Evolutionary conservation across 192 early-diverging fungal genomes (phyloP).

Genomic region (Coemansia aciculifera): DNA sequence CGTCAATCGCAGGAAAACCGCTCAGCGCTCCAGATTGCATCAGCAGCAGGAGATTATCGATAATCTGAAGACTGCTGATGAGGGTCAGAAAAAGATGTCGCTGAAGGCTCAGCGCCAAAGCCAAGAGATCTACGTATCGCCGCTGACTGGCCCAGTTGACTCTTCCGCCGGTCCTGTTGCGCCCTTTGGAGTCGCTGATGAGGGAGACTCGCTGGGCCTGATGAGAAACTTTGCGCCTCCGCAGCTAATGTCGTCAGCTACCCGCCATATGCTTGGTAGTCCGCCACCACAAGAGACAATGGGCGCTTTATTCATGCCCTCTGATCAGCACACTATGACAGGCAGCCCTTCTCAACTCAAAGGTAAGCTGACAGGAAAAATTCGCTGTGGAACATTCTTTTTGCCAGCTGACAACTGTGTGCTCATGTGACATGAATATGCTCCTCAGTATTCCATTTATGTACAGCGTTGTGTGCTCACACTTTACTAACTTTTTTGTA

Average conservation of each 20-base stretch:
- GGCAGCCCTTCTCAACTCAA: conserved; percentile 7
- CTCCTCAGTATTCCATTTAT: background rate
- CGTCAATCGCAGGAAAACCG: conserved; percentile 49
- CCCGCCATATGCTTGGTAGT: background rate
- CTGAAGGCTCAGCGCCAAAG: conserved; percentile 13
- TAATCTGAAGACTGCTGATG: background rate
- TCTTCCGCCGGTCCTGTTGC: background rate
- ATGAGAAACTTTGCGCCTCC: background rate
- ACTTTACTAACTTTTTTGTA: background rate
- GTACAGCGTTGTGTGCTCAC: background rate
- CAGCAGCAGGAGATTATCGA: conserved; percentile 7
- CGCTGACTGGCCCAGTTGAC: background rate
- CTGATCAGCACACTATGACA: conserved; percentile 22
- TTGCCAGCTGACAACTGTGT: background rate
- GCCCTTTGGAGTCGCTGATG: conserved; percentile 5
- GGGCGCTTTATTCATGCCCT: conserved; percentile 51
- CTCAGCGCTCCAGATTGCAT: conserved; percentile 41
- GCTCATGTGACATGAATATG: background rate
- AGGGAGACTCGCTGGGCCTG: background rate
- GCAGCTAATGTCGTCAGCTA: background rate
- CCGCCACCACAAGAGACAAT: conserved; percentile 11
- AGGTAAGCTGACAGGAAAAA: conserved; percentile 19
- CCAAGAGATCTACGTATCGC: background rate
- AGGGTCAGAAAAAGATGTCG: background rate
- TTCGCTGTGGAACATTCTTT: background rate